phyloP scores from a whole-genome alignment of 441 rosid genomes.

The Arabidopsis hybrid region DNA sequence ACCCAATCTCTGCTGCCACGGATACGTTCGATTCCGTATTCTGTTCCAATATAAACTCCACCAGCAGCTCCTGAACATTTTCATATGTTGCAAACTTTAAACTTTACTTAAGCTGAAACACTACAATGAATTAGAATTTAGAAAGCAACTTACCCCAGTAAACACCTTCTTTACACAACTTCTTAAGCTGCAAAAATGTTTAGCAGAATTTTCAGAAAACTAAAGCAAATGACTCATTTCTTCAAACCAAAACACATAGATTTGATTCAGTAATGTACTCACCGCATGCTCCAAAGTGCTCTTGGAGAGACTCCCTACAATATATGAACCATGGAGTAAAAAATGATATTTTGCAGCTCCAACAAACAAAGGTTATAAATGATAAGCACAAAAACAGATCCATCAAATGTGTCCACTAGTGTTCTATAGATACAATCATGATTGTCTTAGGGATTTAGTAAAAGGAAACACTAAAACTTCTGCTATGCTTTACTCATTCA shows the following conservation, averaged over 20 bases:
- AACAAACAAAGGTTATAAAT: slow-evolving; percentile 1
- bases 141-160: slow-evolving; percentile 65
- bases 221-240: neutral
- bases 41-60: slow-evolving; percentile 73
- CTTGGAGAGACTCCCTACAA: slow-evolving; percentile 65
- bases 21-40: slow-evolving; percentile 69
- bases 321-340: slow-evolving; percentile 16
- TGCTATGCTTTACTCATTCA: neutral
- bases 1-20: slow-evolving; percentile 84
- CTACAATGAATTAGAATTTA: neutral
- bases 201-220: neutral
- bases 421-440: neutral
- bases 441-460: neutral
- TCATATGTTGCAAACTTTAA: neutral
- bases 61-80: slow-evolving; percentile 59
- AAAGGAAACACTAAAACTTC: neutral
- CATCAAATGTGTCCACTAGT: slow-evolving; percentile 3
- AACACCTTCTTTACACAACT: slow-evolving; percentile 80
- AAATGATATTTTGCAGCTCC: neutral
- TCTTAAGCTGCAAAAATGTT: slow-evolving; percentile 65
- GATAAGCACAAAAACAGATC: slow-evolving; percentile 16
- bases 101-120: neutral
- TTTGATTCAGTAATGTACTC: slow-evolving; percentile 43
- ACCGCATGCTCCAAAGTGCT: slow-evolving; percentile 61
- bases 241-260: slow-evolving; percentile 2